Conservation (phyloP, 345 rosid genomes). For the Eucalyptus marginata region DNA sequence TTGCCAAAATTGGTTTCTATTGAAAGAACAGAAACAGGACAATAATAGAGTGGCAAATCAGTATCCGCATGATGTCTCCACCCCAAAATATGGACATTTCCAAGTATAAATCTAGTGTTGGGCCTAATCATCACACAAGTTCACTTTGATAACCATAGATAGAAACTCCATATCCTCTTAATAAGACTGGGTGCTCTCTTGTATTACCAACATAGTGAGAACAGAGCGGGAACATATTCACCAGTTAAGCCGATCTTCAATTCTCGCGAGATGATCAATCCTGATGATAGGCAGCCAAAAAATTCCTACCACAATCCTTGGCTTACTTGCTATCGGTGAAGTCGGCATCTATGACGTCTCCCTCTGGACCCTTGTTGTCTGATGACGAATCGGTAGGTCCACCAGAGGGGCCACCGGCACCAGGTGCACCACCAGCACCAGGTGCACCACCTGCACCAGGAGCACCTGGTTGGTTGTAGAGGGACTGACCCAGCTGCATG, state of each 20-base stretch:
- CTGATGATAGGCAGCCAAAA: not conserved
- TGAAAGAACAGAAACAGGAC: not conserved
- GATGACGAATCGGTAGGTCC: conserved; percentile 41
- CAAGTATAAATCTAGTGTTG: not conserved
- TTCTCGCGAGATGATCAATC: not conserved
- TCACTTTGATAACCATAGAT: not conserved
- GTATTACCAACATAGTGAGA: not conserved
- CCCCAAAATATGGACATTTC: not conserved
- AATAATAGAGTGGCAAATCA: not conserved
- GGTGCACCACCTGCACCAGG: conserved; percentile 52
- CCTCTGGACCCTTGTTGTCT: conserved; percentile 55
- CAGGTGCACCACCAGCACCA: conserved; percentile 52
- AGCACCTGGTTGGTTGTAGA: conserved; percentile 85
- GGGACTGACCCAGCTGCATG: conserved; percentile 88
- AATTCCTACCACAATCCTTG: not conserved
- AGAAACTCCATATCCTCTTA: not conserved
- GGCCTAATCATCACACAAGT: not conserved
- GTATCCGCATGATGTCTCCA: not conserved
- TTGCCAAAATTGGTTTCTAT: not conserved
- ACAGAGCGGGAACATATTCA: not conserved
- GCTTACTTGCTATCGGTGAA: conserved; percentile 73
- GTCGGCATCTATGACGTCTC: conserved; percentile 88
- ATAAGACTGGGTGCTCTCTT: not conserved
- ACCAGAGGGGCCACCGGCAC: conserved; percentile 19
- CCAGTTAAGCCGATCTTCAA: not conserved